Evolutionary conservation across 1,139 yeast genomes (phyloP), one percentile per base, ranked within the genome.

Genomic region (Saccharomyces hybrid): DNA sequence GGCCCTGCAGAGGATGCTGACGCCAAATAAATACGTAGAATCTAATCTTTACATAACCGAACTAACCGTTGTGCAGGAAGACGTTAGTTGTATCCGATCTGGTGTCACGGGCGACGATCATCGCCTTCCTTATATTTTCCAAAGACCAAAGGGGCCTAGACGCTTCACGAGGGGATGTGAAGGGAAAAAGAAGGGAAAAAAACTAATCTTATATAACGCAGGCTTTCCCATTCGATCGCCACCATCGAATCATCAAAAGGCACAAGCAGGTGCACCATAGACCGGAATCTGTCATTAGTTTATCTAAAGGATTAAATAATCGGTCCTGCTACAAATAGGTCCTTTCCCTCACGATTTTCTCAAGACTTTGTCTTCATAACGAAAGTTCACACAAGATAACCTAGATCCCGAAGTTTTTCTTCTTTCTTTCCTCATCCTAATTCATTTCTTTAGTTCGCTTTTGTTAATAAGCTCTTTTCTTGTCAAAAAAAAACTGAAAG

Each of bases 1-100:
- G 58, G 60, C 32, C 67, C 68, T 12, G 54, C 51, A 11, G 21
- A 52, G 21, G 42, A 42, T 5, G 28, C 38, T 32, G 26, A 31
- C 16, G 31, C 32, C 24, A 11, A 34, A 19, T 38, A 38, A 19
- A n/a, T 38, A 38, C 24, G 19, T 38, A 38, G 44, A 19, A 38
- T 6, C 44, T 16, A 38, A 16, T 11, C 44, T 19, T 16, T 19
- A 38, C 44, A 19, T 19, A 38, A 38, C 12, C 19, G 7, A 16
- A 38, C 5, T 4, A 38, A 19, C 44, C 24, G 19, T 19, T 9
- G 24, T 38, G 44, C 44, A 19, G 8, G 19, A 24, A 7, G 26
- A 38, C 19, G 7, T 3, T 38, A 16, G 44, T 16, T 8, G 12
- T 19, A 19, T 19, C 6, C 2, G 26, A 19, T 11, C 44, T 19